A percentile compares a stretch with the other conserved stretches of the same genome.
phyloP scores from a whole-genome alignment of 331 rosid genomes.

The Quercus phellos region DNA sequence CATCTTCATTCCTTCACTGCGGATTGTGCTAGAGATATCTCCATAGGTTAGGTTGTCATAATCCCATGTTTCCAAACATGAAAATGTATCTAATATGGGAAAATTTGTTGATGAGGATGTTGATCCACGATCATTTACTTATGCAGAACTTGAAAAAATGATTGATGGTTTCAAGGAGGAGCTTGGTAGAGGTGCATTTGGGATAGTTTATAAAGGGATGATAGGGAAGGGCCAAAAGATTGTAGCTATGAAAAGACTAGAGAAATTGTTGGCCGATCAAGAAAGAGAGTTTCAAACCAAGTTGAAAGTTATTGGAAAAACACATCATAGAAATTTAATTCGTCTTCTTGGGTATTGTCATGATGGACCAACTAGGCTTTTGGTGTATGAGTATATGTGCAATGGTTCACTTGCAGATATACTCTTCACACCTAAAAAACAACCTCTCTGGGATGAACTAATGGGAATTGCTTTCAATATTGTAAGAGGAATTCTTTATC shows the following conservation, averaged over 20 bases:
- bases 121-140: too few relatives aligned
- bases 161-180: not conserved
- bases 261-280: conserved; percentile 2
- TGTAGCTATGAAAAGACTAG: not conserved
- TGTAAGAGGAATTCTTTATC: conserved; percentile 20
- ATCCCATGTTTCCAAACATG: too few relatives aligned
- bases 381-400: conserved; percentile 30
- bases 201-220: not conserved
- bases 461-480: not conserved
- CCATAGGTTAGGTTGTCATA: too few relatives aligned
- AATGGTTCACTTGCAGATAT: conserved; percentile 25
- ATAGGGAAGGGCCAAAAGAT: not conserved
- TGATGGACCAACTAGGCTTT: conserved; percentile 17
- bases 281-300: conserved; percentile 22
- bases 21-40: too few relatives aligned
- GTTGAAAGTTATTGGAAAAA: conserved; percentile 13
- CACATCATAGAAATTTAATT: conserved; percentile 25
- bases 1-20: too few relatives aligned
- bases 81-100: conserved; percentile 9
- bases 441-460: conserved; percentile 23
- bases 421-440: not conserved
- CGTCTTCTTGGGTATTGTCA: conserved; percentile 25
- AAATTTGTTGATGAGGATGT: conserved; percentile 26
- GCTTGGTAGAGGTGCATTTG: not conserved
- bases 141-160: not conserved